Conservation (phyloP, 495 filamentous ascomycete species). For the Talaromyces adpressus region DNA sequence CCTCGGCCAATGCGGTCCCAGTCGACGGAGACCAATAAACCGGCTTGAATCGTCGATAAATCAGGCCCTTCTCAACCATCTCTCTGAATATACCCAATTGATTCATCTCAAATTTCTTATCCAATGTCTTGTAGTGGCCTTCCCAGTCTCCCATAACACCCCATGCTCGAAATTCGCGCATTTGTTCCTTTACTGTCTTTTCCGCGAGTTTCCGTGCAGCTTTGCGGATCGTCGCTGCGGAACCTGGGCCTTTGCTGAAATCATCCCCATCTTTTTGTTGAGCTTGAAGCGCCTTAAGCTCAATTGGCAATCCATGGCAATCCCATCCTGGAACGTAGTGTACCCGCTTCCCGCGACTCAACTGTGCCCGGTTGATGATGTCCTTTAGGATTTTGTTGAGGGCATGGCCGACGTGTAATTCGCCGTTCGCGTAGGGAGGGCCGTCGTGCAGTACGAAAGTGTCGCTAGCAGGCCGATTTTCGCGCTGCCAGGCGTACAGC, state of each 20-base stretch:
- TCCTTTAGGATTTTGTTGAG: conserved; percentile 98
- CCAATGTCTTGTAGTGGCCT: conserved; percentile 87
- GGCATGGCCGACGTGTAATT: conserved; percentile 93
- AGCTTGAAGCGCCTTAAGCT: conserved; percentile 84
- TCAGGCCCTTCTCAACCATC: conserved; percentile 77
- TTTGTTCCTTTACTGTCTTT: conserved; percentile 72
- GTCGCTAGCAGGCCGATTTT: conserved; percentile 47
- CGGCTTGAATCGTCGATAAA: conserved; percentile 83
- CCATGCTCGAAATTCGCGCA: conserved; percentile 72
- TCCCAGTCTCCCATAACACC: conserved; percentile 95
- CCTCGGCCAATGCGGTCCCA: conserved; percentile 85
- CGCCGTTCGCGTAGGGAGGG: conserved; percentile 93
- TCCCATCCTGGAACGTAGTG: conserved; percentile 97
- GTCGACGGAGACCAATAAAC: conserved; percentile 97
- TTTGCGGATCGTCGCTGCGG: conserved; percentile 48
- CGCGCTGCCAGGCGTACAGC: conserved; percentile 80
- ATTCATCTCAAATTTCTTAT: conserved; percentile 74
- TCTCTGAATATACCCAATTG: conserved; percentile 79
- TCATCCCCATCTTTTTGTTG: conserved; percentile 22
- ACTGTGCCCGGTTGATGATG: conserved; percentile 73
- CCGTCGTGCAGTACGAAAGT: conserved; percentile 89
- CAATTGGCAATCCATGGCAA: conserved; percentile 95
- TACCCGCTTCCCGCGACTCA: conserved; percentile 69
- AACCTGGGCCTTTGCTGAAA: neutral
- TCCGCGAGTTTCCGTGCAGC: conserved; percentile 69